A percentile compares a stretch with the other conserved stretches of the same genome.
These are phyloP conservation scores for Lagenidium sp. DNA, from an alignment of 352 stramenopile genomes.

Conservation along the genomic window DNA sequence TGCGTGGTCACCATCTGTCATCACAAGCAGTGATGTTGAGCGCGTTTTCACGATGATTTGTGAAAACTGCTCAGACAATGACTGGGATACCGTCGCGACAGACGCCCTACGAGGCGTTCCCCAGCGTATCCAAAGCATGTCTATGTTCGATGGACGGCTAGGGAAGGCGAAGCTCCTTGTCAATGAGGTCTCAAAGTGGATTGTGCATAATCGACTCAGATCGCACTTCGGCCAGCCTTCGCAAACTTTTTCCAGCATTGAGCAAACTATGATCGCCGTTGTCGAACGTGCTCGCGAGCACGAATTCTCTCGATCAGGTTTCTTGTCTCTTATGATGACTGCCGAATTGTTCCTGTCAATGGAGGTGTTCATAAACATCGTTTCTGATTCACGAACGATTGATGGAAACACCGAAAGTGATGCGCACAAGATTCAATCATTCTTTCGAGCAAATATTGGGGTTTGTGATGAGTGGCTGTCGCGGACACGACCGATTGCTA, in stretches of 20 bases:
- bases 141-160: too few species aligned
- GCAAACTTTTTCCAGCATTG: constrained; percentile 70
- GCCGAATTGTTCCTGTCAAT: constrained; percentile 14
- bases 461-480: constrained; percentile 20
- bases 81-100: too few species aligned
- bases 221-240: constrained; percentile 68
- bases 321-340: constrained; percentile 4
- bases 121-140: too few species aligned
- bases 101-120: too few species aligned
- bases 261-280: constrained; percentile 44
- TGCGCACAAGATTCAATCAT: constrained; percentile 7
- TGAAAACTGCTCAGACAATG: too few species aligned
- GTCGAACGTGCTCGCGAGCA: constrained; percentile 6
- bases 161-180: too few species aligned
- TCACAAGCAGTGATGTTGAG: constrained; percentile 14
- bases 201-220: constrained; percentile 57
- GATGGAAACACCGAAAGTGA: constrained; percentile 11
- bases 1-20: constrained; percentile 4
- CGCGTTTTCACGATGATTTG: constrained; percentile 9
- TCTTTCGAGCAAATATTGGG: constrained; percentile 16
- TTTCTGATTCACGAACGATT: constrained; percentile 6
- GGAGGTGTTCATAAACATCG: constrained; percentile 7
- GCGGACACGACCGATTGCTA: constrained; percentile 6
- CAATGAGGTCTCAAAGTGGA: too few species aligned
- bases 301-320: neutral